A percentile compares a stretch with the other conserved stretches of the same genome.
These are phyloP conservation scores for Blastomyces parvus DNA, from an alignment of 2,329 filamentous ascomycete species.

Conservation along the genomic window DNA sequence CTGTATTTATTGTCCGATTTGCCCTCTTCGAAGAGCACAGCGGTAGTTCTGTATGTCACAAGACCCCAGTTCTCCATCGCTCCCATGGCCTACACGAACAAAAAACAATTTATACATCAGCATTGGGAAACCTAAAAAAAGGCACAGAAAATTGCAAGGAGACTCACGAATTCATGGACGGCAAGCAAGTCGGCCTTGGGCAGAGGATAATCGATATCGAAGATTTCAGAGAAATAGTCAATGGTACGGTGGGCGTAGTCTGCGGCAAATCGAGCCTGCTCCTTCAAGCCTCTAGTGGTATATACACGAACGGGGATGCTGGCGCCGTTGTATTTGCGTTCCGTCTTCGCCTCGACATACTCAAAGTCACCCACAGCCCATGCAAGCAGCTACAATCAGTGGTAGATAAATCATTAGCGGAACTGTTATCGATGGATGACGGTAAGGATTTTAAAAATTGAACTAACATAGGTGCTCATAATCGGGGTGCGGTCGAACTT, in stretches of 20 bases:
- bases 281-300: conserved; percentile 86
- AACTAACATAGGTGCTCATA: conserved; percentile 70
- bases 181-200: conserved; percentile 86
- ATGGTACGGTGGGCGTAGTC: conserved; percentile 88
- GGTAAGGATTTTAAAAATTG: not conserved
- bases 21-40: conserved; percentile 90
- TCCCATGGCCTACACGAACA: conserved; percentile 45
- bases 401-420: not conserved
- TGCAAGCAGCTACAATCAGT: conserved; percentile 57
- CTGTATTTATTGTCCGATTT: conserved; percentile 83
- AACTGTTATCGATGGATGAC: too few species aligned
- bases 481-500: conserved; percentile 74
- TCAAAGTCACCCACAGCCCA: conserved; percentile 98
- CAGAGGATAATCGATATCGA: conserved; percentile 83
- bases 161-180: conserved; percentile 81
- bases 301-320: conserved; percentile 89
- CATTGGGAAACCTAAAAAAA: conserved; percentile 16
- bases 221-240: conserved; percentile 92
- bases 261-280: conserved; percentile 81
- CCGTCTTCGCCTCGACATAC: conserved; percentile 84
- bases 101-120: not conserved
- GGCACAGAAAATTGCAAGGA: too few species aligned
- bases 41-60: conserved; percentile 90
- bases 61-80: conserved; percentile 97
- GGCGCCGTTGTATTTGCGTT: conserved; percentile 83